Conservation (phyloP, 2,329 filamentous ascomycete genomes). For the Colletotrichum phormii region DNA sequence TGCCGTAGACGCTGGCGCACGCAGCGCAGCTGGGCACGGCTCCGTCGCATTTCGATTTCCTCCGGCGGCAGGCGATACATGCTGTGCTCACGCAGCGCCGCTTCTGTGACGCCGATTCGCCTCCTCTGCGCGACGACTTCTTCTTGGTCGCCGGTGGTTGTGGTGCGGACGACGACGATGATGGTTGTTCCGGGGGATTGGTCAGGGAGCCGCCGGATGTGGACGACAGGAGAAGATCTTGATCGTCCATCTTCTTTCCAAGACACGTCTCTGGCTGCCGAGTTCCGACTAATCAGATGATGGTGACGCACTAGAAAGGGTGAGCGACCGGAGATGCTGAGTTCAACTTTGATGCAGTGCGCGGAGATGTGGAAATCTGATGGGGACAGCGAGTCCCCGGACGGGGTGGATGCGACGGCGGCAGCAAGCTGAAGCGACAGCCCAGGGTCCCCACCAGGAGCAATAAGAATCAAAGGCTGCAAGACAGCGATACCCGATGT, state of each 20-base stretch:
- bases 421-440: background rate
- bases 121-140: slow-evolving; percentile 65
- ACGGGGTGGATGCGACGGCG: slow-evolving; percentile 13
- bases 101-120: slow-evolving; percentile 67
- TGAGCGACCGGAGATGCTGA: slow-evolving; percentile 18
- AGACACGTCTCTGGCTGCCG: no score
- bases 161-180: slow-evolving; percentile 8
- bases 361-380: slow-evolving; percentile 31
- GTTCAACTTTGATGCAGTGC: slow-evolving; percentile 5
- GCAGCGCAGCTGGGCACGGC: slow-evolving; percentile 92
- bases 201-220: slow-evolving; percentile 6
- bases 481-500: background rate
- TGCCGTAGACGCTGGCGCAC: slow-evolving; percentile 94
- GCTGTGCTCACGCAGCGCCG: slow-evolving; percentile 86
- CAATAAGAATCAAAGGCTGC: background rate
- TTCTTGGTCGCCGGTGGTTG: slow-evolving; percentile 43
- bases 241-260: slow-evolving; percentile 21
- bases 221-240: slow-evolving; percentile 3
- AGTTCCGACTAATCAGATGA: background rate
- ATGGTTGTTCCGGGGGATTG: background rate
- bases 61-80: slow-evolving; percentile 81
- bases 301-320: background rate
- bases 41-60: slow-evolving; percentile 92
- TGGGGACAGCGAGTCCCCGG: slow-evolving; percentile 2
- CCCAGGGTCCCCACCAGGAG: slow-evolving; percentile 14